Base-by-base conservation (phyloP, 2,329 filamentous ascomycete genomes). In the Neocatenulostroma microsporum region DNA sequence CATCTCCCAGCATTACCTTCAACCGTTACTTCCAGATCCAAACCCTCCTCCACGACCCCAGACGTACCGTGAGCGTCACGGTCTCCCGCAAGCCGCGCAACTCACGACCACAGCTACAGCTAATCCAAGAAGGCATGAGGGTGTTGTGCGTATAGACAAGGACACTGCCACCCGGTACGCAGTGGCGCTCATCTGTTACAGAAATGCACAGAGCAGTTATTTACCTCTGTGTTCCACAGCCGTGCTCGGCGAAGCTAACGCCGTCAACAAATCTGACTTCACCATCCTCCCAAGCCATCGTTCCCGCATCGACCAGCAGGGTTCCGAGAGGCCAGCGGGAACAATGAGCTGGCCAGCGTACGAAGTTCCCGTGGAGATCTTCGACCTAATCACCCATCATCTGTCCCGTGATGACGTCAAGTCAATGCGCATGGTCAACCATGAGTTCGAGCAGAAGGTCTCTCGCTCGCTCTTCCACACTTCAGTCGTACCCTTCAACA, bases 401-500 rank as follows among this genome's bases (percentile, higher is more conserved):
- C 64, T 84, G 5, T 67, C 73, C 7, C 71, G 74, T 4, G 64
- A 70, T 21, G 74, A 78, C 42, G 64, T 82, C 34, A 73, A 76
- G 54, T 67, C 61, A 20, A 67, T 83, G 57, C 73, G 80, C 4
- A 62, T 82, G 3, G 77, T 81, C 3, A 74, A 68, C 49, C 66
- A 62, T 24, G 74, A 79, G 38, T 74, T 78, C 42, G 75, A 81
- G 41, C 46, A 55, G 10, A 74, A 73, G 41, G 66, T 79, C 2
- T 77, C 76, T 0, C 63, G 67, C 25, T 62, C 68, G 26, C 68
- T 80, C 30, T 83, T 81, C 54, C 65, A 68, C 39, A 76, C 74
- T 29, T 73, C 80, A 7, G 76, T 82, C 5, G 73, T 80, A 2
- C 75, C 76, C 2, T 84, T 83, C 60, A 74, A 72, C 27, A 70